Conservation (phyloP, 176 grass and related monocot species). For the Carex myosuroides region DNA sequence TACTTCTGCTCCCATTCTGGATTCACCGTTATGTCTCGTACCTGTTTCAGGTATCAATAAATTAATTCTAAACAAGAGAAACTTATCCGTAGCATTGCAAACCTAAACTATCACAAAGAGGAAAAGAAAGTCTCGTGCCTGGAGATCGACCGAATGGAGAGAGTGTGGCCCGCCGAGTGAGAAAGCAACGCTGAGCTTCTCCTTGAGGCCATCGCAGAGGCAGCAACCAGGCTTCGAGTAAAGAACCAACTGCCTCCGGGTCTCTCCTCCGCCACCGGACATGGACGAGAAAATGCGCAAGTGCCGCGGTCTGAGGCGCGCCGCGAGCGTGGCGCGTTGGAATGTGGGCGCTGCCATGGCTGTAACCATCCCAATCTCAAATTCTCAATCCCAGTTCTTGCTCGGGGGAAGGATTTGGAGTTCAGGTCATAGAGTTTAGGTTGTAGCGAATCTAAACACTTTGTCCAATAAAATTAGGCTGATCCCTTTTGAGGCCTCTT, state of each 20-base stretch:
- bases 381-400: not conserved
- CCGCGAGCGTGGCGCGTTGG: constrained; percentile 18
- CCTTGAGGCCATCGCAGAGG: constrained; percentile 90
- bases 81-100: not conserved
- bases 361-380: not conserved
- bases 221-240: constrained; percentile 89
- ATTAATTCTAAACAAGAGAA: not conserved
- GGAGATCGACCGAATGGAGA: constrained; percentile 65
- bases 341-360: constrained; percentile 27
- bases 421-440: too few species aligned
- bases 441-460: too few species aligned
- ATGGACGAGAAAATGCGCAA: constrained; percentile 29
- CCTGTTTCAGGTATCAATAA: constrained; percentile 23
- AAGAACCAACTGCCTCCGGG: constrained; percentile 47
- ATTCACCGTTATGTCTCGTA: constrained; percentile 71
- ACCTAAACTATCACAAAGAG: not conserved
- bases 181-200: constrained; percentile 68
- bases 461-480: too few species aligned
- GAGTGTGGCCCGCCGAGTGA: constrained; percentile 47
- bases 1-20: constrained; percentile 64
- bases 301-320: constrained; percentile 18
- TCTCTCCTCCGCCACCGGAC: not conserved
- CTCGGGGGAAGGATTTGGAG: not conserved
- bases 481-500: too few species aligned
- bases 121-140: constrained; percentile 19